Conservation (phyloP, 768 basidiomycete species). For the Rhizopogon vinicolor region DNA sequence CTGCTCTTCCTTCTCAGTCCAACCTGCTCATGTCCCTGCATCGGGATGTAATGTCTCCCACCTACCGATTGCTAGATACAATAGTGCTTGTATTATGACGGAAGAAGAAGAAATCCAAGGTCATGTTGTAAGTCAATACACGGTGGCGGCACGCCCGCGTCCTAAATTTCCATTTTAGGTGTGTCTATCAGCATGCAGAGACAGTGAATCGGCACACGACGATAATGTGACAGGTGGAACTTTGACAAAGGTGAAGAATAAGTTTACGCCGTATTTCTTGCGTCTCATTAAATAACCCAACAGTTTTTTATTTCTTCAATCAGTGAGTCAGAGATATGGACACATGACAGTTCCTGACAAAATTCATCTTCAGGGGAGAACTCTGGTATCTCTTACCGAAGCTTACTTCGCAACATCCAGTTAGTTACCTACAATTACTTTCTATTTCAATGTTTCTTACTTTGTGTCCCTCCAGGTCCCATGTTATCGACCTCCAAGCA, state of each 20-base stretch:
- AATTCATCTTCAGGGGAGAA: neutral
- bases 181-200: conserved; percentile 22
- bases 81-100: neutral
- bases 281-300: neutral
- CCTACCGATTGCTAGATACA: neutral
- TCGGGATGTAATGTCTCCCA: neutral
- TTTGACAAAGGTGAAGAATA: conserved; percentile 19
- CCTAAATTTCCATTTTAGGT: conserved; percentile 7
- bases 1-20: neutral
- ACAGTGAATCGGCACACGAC: conserved; percentile 19
- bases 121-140: conserved; percentile 10
- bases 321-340: neutral
- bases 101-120: neutral
- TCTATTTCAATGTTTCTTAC: neutral
- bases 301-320: neutral
- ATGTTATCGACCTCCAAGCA: neutral
- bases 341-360: neutral
- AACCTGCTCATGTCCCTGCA: neutral
- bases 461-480: neutral
- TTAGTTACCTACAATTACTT: neutral
- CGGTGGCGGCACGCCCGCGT: neutral
- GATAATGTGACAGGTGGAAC: conserved; percentile 13
- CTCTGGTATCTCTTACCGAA: neutral
- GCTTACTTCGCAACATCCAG: neutral
- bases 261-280: neutral